phyloP scores from a whole-genome alignment of 768 basidiomycete species.

The Podaxis sp. region DNA sequence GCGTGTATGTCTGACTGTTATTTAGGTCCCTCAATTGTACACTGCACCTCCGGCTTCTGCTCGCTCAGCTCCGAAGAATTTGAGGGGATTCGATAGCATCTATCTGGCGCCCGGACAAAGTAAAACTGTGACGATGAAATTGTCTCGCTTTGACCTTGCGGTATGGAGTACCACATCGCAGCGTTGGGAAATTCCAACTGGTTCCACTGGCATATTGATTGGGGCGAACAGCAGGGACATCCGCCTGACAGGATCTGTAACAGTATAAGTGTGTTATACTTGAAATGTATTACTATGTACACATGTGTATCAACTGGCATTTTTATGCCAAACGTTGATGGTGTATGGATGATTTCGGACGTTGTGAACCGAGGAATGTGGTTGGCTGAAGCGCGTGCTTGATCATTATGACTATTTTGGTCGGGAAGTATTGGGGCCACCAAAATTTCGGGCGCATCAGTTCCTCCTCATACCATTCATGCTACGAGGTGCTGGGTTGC shows the following conservation, averaged over 20 bases:
- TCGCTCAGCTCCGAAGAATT: slow-evolving; percentile 45
- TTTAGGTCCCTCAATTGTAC: slow-evolving; percentile 57
- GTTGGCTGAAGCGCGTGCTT: neutral
- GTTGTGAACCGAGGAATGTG: neutral
- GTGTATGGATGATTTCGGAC: neutral
- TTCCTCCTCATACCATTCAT: slow-evolving; percentile 20
- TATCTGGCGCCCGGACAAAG: slow-evolving; percentile 44
- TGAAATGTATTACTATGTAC: neutral
- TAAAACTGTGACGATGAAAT: slow-evolving; percentile 43
- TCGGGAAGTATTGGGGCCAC: neutral
- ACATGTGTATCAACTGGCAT: neutral
- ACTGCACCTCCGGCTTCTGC: slow-evolving; percentile 48
- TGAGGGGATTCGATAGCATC: slow-evolving; percentile 59
- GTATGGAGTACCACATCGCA: slow-evolving; percentile 56
- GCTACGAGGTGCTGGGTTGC: slow-evolving; percentile 27
- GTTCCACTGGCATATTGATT: slow-evolving; percentile 43
- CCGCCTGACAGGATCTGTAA: slow-evolving; percentile 41
- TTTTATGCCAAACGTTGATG: neutral
- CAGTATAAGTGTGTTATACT: slow-evolving; percentile 24
- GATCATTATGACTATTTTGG: neutral
- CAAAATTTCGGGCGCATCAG: neutral
- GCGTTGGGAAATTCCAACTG: slow-evolving; percentile 54
- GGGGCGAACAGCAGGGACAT: slow-evolving; percentile 54
- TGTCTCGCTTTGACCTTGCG: slow-evolving; percentile 52
- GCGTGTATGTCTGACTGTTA: neutral